These are phyloP conservation scores for Botrytis elliptica DNA, from an alignment of 2,329 filamentous ascomycete genomes.

Conservation along the genomic window DNA sequence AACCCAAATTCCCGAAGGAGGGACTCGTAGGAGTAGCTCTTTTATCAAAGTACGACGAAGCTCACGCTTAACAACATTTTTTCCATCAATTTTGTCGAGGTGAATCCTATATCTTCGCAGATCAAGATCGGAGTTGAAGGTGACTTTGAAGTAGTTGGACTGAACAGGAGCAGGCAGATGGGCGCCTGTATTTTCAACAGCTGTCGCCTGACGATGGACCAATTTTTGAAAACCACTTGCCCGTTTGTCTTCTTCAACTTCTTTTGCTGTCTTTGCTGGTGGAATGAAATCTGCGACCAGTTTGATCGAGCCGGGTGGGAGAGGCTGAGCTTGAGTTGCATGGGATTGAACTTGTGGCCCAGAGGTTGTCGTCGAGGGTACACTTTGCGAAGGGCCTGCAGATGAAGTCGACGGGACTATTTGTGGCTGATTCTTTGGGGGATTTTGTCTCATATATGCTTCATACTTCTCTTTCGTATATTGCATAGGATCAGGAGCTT, in stretches of 20 bases:
- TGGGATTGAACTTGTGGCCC: neutral
- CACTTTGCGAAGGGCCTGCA: neutral
- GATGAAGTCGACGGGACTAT: neutral
- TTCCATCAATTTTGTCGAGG: neutral
- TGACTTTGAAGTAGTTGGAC: slow-evolving; percentile 38
- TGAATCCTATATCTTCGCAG: neutral
- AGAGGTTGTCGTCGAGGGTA: neutral
- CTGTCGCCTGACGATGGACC: neutral
- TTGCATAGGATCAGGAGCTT: neutral
- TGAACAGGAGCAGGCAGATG: neutral
- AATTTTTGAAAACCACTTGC: neutral
- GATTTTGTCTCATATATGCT: too few species aligned
- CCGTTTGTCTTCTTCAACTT: neutral
- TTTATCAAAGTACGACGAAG: neutral
- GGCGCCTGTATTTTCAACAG: neutral
- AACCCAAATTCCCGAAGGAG: neutral
- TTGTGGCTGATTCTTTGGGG: too few species aligned
- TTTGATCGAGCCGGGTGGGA: neutral
- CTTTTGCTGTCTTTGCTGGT: neutral
- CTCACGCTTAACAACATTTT: neutral
- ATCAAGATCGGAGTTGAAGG: neutral
- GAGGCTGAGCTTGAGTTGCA: neutral
- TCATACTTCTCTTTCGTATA: neutral
- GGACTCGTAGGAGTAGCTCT: neutral
- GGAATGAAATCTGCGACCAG: neutral